phyloP scores from a whole-genome alignment of 176 grass and related monocot genomes.

The Lolium perenne region DNA sequence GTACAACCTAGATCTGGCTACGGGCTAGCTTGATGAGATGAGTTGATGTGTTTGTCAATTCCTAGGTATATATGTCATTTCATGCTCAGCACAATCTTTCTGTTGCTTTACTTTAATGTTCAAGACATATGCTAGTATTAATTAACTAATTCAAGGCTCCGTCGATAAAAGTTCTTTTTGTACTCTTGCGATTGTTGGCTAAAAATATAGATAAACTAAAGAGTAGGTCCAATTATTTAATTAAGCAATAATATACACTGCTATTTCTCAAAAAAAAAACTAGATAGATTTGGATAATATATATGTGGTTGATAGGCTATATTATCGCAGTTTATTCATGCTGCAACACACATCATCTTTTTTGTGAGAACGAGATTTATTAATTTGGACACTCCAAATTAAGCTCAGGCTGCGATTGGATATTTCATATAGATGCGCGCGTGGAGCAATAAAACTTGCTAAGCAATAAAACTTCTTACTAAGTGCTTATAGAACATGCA shows the following conservation, averaged over 20 bases:
- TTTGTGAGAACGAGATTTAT: not conserved
- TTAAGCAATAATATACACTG: not conserved
- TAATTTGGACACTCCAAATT: not conserved
- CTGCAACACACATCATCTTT: not conserved
- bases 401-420: not conserved
- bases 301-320: not conserved
- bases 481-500: not conserved
- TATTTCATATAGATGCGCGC: not conserved
- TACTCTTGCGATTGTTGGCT: not conserved
- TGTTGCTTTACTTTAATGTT: slow-evolving; percentile 11
- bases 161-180: not conserved
- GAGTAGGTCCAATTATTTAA: not conserved
- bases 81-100: slow-evolving; percentile 24
- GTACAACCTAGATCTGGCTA: not conserved
- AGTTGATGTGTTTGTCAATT: not conserved
- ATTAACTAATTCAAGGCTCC: not conserved
- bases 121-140: not conserved
- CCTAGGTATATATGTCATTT: slow-evolving; percentile 43
- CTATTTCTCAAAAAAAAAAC: too few relatives aligned
- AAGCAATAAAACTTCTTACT: not conserved
- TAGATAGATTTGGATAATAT: not conserved
- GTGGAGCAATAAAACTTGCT: slow-evolving; percentile 8
- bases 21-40: not conserved
- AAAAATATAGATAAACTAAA: not conserved
- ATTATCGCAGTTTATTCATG: not conserved